Evolutionary conservation across 1,139 yeast species (phyloP).

Genomic region (Lodderomyces pseudojiufengensis): DNA sequence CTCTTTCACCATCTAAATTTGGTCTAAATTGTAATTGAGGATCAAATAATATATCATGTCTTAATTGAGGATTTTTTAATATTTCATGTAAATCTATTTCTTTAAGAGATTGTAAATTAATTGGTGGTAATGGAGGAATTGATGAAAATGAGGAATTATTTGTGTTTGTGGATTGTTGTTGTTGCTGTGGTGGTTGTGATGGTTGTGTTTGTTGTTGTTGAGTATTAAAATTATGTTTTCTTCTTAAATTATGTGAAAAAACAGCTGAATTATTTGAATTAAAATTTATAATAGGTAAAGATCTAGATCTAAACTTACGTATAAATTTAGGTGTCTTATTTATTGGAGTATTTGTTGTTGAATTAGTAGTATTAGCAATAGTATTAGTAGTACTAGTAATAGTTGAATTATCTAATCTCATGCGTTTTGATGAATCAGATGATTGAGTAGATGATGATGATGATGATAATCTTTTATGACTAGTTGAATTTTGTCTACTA

Average conservation of each 20-base stretch:
- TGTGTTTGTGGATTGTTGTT: too few relatives aligned
- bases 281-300: constrained; percentile 37
- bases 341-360: constrained; percentile 4
- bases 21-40: constrained; percentile 92
- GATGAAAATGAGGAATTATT: constrained; percentile 13
- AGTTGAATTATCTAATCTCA: constrained; percentile 9
- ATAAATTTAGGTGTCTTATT: constrained; percentile 36
- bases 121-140: constrained; percentile 64
- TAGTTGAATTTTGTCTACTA: constrained; percentile 1
- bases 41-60: constrained; percentile 91
- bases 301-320: constrained; percentile 40
- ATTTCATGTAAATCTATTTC: constrained; percentile 90
- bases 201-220: constrained; percentile 1
- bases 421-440: constrained; percentile 9
- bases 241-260: constrained; percentile 10
- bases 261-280: constrained; percentile 14
- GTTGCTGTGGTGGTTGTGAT: neutral
- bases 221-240: constrained; percentile 7
- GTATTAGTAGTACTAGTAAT: constrained; percentile 6
- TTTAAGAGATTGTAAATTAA: constrained; percentile 74
- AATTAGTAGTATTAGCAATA: constrained; percentile 7
- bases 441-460: neutral
- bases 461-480: constrained; percentile 16
- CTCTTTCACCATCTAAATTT: constrained; percentile 86
- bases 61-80: constrained; percentile 82